A percentile compares a stretch with the other conserved stretches of the same genome.
These are phyloP conservation scores for Aspergillus vadensis DNA, from an alignment of 2,329 filamentous ascomycete genomes.

Conservation along the genomic window DNA sequence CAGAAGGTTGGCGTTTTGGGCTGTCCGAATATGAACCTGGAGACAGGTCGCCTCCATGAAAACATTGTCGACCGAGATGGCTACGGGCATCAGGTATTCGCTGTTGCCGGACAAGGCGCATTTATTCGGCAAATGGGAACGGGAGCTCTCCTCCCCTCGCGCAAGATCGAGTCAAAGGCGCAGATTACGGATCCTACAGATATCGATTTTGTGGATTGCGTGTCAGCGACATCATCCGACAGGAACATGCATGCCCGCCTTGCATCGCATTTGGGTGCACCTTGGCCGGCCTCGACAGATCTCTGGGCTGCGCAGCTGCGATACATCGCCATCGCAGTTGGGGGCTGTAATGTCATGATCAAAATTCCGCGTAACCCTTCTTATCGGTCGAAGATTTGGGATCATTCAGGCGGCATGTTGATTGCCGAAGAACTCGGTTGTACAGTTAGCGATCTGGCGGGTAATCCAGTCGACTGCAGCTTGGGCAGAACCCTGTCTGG, in stretches of 20 bases:
- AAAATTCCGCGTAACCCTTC: conserved; percentile 48
- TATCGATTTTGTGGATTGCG: conserved; percentile 51
- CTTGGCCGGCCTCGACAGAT: conserved; percentile 52
- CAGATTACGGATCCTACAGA: conserved; percentile 34
- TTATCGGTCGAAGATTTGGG: conserved; percentile 56
- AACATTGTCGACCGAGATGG: conserved; percentile 48
- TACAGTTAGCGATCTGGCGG: conserved; percentile 54
- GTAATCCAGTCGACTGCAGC: conserved; percentile 52
- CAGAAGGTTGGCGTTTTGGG: conserved; percentile 63
- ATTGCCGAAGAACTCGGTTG: conserved; percentile 55
- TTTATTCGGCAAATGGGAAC: conserved; percentile 43
- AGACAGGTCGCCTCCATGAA: conserved; percentile 38
- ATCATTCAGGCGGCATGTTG: conserved; percentile 57
- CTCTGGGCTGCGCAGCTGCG: conserved; percentile 58
- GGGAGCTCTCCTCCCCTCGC: conserved; percentile 34
- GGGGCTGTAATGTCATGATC: conserved; percentile 52
- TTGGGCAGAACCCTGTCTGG: conserved; percentile 42
- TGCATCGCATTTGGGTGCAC: conserved; percentile 41
- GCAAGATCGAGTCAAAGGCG: conserved; percentile 31
- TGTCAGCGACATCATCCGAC: conserved; percentile 40
- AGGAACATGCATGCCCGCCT: conserved; percentile 43
- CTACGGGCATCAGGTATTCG: conserved; percentile 54
- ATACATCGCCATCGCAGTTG: conserved; percentile 55
- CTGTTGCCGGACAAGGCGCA: conserved; percentile 50
- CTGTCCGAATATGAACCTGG: conserved; percentile 61